Evolutionary conservation across 2,329 filamentous ascomycete genomes (phyloP).

Genomic region (Epichloe uncinata): DNA sequence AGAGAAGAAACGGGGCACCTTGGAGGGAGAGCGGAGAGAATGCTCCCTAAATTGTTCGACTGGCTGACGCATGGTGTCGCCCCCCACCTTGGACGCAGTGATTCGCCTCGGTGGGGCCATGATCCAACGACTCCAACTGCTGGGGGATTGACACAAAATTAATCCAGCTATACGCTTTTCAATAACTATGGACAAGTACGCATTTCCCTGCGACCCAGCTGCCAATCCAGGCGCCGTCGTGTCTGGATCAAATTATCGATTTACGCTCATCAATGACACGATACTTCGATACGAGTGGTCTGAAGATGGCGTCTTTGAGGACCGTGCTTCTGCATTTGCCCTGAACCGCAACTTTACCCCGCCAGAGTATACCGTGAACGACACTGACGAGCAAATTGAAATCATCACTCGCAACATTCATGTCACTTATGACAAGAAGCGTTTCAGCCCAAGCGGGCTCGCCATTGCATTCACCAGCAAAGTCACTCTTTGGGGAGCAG

Average conservation of each 20-base stretch:
- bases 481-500: constrained; percentile 8
- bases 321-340: constrained; percentile 47
- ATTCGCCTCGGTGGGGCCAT: no score
- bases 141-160: no score
- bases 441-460: constrained; percentile 38
- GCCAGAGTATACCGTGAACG: constrained; percentile 33
- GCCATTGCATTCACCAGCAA: constrained; percentile 29
- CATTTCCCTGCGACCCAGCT: constrained; percentile 2
- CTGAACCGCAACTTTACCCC: constrained; percentile 29
- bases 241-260: constrained; percentile 32
- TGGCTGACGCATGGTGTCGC: no score
- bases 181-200: constrained; percentile 1
- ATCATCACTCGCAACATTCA: constrained; percentile 42
- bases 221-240: constrained; percentile 3
- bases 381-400: constrained; percentile 32
- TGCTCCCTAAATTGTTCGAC: no score
- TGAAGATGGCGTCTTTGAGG: constrained; percentile 44
- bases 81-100: no score
- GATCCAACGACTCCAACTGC: no score
- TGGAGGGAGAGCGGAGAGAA: no score
- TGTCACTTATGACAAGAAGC: constrained; percentile 43
- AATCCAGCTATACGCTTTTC: background rate
- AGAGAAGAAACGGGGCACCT: no score
- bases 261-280: constrained; percentile 42
- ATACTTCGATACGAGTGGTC: constrained; percentile 51